A percentile compares a stretch with the other conserved stretches of the same genome.
Conservation (phyloP, 106 monocot species). For the Allium sativum region DNA sequence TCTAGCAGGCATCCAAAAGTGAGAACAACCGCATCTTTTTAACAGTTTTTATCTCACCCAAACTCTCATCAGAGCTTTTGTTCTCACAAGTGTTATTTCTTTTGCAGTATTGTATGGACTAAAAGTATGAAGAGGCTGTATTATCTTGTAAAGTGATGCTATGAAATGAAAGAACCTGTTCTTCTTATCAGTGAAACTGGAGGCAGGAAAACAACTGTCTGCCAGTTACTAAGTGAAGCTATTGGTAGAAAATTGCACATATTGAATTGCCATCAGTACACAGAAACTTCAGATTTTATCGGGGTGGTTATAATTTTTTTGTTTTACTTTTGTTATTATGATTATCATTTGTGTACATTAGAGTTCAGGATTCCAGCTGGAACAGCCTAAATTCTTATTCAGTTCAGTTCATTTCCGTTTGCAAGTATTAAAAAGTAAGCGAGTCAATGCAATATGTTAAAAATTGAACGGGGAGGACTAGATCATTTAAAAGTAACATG, state of each 20-base stretch:
- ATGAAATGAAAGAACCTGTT: constrained; percentile 76
- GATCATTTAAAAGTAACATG: too few relatives aligned
- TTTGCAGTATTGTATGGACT: constrained; percentile 68
- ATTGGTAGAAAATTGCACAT: constrained; percentile 53
- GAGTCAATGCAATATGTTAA: too few relatives aligned
- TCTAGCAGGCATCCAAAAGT: constrained; percentile 37
- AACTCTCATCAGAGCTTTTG: not conserved
- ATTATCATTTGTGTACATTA: not conserved
- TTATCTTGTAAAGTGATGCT: constrained; percentile 84
- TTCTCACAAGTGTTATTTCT: not conserved
- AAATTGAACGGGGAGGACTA: too few relatives aligned
- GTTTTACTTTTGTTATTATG: too few relatives aligned
- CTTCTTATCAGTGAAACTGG: constrained; percentile 97
- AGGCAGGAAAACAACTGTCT: constrained; percentile 92
- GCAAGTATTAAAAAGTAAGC: not conserved
- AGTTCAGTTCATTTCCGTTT: too few relatives aligned
- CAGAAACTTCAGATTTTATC: constrained; percentile 89
- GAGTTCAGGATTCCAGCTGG: too few relatives aligned
- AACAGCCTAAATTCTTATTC: too few relatives aligned
- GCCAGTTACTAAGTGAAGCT: constrained; percentile 68
- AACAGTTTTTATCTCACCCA: not conserved
- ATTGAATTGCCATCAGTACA: constrained; percentile 94
- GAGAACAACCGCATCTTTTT: constrained; percentile 5
- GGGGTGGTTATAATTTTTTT: constrained; percentile 40
- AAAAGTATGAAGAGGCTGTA: constrained; percentile 67